Conservation (phyloP, 305 asterid species). For the Fraxinus paxiana region DNA sequence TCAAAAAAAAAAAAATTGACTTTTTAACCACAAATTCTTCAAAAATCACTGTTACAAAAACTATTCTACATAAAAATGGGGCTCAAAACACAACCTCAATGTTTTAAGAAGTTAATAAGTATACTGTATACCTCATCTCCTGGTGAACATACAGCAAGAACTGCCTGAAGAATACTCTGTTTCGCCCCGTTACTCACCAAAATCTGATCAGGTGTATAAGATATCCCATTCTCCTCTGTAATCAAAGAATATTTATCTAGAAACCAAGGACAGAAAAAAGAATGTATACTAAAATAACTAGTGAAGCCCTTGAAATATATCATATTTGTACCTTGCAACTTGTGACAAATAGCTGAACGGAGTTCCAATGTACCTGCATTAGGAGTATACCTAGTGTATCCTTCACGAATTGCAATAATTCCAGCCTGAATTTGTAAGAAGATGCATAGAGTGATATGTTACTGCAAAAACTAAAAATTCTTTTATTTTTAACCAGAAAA, state of each 20-base stretch:
- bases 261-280: background rate
- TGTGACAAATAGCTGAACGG: conserved; percentile 77
- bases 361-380: conserved; percentile 88
- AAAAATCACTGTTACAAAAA: background rate
- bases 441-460: background rate
- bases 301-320: background rate
- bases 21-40: background rate
- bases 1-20: background rate
- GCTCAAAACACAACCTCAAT: background rate
- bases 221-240: conserved; percentile 82
- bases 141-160: conserved; percentile 48
- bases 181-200: conserved; percentile 81
- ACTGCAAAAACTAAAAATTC: background rate
- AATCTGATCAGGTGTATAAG: conserved; percentile 84
- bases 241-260: conserved; percentile 8
- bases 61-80: background rate
- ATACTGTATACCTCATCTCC: conserved; percentile 43
- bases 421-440: conserved; percentile 38
- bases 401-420: conserved; percentile 63
- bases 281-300: conserved; percentile 4
- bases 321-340: conserved; percentile 58
- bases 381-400: conserved; percentile 60
- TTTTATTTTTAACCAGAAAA: background rate
- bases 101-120: background rate
- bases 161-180: conserved; percentile 45